These are phyloP conservation scores for Pelargonium cotyledonis DNA, from an alignment of 441 rosid species.

Conservation along the genomic window DNA sequence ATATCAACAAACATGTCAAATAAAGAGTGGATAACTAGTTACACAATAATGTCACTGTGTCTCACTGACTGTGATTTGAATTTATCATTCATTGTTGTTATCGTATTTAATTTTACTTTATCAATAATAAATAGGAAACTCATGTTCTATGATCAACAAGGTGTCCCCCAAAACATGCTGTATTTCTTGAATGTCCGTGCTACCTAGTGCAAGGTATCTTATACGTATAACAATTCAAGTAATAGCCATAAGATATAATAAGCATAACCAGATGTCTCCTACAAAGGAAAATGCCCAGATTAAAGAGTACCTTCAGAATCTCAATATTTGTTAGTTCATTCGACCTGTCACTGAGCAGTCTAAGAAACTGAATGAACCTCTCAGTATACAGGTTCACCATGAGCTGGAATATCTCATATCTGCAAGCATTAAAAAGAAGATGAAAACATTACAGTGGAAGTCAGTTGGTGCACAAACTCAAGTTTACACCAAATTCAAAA, in stretches of 20 bases:
- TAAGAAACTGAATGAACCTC: slow-evolving; percentile 98
- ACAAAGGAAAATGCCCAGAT: too few relatives aligned
- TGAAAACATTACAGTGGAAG: not conserved
- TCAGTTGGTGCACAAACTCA: not conserved
- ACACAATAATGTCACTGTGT: not conserved
- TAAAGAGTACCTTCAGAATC: slow-evolving; percentile 75
- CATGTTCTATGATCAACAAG: not conserved
- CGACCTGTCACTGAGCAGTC: slow-evolving; percentile 91
- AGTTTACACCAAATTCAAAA: not conserved
- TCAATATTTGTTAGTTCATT: slow-evolving; percentile 85
- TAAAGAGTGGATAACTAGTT: not conserved
- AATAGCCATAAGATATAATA: too few relatives aligned
- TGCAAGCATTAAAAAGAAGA: slow-evolving; percentile 32
- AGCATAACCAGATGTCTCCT: too few relatives aligned
- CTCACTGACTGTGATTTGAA: not conserved
- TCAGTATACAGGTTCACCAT: slow-evolving; percentile 97
- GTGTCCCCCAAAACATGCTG: not conserved
- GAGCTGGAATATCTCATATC: slow-evolving; percentile 98
- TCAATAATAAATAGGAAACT: not conserved
- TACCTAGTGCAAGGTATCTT: too few relatives aligned
- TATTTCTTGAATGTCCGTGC: not conserved
- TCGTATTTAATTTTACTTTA: not conserved
- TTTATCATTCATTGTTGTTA: not conserved
- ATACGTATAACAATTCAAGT: too few relatives aligned
- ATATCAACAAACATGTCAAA: too few relatives aligned